Evolutionary conservation across 2,329 filamentous ascomycete genomes (phyloP).

Genomic region (Venturia carpophila): DNA sequence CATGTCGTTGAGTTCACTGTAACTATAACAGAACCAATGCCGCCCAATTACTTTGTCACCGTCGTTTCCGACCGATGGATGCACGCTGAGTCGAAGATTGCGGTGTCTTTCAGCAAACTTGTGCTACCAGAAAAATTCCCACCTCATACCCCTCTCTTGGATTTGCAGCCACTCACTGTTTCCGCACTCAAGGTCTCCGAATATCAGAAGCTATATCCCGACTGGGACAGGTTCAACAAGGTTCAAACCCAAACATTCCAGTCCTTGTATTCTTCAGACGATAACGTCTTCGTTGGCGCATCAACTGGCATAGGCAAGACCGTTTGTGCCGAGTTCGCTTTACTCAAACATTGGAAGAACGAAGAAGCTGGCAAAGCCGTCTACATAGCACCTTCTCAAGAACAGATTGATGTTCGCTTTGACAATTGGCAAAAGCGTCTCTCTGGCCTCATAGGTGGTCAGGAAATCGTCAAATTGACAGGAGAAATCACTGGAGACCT

Average conservation of each 20-base stretch:
- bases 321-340: conserved; percentile 87
- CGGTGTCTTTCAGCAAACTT: conserved; percentile 93
- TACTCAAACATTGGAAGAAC: conserved; percentile 78
- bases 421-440: conserved; percentile 82
- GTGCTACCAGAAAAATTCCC: conserved; percentile 85
- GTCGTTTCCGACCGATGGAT: conserved; percentile 96
- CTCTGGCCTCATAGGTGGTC: conserved; percentile 65
- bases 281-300: conserved; percentile 90
- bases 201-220: conserved; percentile 70
- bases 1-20: conserved; percentile 95
- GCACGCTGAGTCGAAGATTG: conserved; percentile 89
- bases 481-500: conserved; percentile 89
- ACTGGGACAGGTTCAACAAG: conserved; percentile 88
- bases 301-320: conserved; percentile 95
- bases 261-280: conserved; percentile 79
- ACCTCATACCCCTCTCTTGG: conserved; percentile 82
- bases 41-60: conserved; percentile 96
- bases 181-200: conserved; percentile 81
- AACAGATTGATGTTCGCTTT: conserved; percentile 73
- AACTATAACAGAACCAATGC: conserved; percentile 94
- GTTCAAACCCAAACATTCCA: conserved; percentile 98
- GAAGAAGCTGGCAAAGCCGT: conserved; percentile 61
- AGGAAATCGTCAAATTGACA: conserved; percentile 84
- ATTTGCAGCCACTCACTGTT: conserved; percentile 84
- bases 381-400: conserved; percentile 91